Evolutionary conservation across 1,284 basidiomycete species (phyloP).

Genomic region (Pseudozyma pruni): DNA sequence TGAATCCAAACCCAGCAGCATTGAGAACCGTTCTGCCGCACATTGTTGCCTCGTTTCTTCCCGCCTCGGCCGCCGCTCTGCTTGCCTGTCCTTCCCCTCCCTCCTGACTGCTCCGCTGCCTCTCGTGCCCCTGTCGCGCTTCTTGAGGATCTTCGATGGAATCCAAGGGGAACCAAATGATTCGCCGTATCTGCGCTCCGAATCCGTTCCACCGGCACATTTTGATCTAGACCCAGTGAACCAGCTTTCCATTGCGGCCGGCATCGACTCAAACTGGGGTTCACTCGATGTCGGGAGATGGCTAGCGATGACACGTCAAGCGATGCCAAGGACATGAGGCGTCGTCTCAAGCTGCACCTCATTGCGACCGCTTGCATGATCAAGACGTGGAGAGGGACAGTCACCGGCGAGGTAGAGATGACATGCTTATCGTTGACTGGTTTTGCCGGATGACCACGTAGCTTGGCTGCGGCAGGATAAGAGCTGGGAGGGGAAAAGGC

Average conservation of each 20-base stretch:
- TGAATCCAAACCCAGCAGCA: slow-evolving; percentile 22
- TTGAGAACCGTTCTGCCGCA: slow-evolving; percentile 16
- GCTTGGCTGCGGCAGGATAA: neutral
- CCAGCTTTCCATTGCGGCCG: no score
- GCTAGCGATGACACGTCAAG: no score
- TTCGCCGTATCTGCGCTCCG: slow-evolving; percentile 14
- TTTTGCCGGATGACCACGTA: slow-evolving; percentile 3
- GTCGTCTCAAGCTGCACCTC: no score
- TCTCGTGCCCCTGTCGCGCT: neutral
- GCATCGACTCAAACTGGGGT: no score
- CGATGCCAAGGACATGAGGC: no score
- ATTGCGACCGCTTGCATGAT: no score
- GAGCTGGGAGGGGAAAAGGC: neutral
- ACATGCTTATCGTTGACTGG: neutral
- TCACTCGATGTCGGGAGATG: no score
- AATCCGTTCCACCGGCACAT: no score
- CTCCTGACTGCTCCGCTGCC: neutral
- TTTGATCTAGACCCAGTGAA: no score
- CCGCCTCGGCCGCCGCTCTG: slow-evolving; percentile 17
- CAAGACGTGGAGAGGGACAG: neutral
- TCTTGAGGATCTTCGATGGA: neutral
- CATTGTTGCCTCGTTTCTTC: neutral
- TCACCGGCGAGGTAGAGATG: slow-evolving; percentile 5
- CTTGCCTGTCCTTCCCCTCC: neutral
- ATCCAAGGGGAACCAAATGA: slow-evolving; percentile 2